A percentile compares a stretch with the other conserved stretches of the same genome.
Conservation (phyloP, 495 filamentous ascomycete genomes). For the Ascobolus immersus region DNA sequence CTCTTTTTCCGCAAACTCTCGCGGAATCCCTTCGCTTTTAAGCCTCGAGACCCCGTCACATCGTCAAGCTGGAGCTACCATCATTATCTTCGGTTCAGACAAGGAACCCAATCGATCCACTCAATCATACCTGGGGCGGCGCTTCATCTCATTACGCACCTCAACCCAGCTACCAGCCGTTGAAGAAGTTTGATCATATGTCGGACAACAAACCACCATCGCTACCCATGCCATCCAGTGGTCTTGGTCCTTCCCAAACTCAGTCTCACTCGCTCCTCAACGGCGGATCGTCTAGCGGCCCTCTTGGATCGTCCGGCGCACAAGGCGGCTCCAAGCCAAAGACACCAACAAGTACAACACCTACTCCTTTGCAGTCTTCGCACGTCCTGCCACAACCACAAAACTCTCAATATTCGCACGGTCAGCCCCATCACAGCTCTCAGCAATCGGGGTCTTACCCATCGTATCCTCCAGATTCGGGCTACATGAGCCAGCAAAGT, state of each 20-base stretch:
- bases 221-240: slow-evolving; percentile 46
- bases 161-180: slow-evolving; percentile 30
- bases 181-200: slow-evolving; percentile 15
- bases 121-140: slow-evolving; percentile 11
- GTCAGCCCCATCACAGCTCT: slow-evolving; percentile 19
- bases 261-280: slow-evolving; percentile 32
- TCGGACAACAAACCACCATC: slow-evolving; percentile 56
- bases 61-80: slow-evolving; percentile 97
- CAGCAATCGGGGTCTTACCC: slow-evolving; percentile 26
- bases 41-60: slow-evolving; percentile 21
- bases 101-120: slow-evolving; percentile 60
- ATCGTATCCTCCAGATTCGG: slow-evolving; percentile 20
- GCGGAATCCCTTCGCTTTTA: slow-evolving; percentile 18
- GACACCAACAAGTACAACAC: slow-evolving; percentile 8
- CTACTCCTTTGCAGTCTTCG: not conserved
- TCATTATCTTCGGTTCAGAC: slow-evolving; percentile 73
- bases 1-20: too few species aligned
- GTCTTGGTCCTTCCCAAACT: slow-evolving; percentile 38
- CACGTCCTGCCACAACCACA: slow-evolving; percentile 13
- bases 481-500: slow-evolving; percentile 24
- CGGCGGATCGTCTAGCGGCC: slow-evolving; percentile 26
- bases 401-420: too few species aligned
- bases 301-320: slow-evolving; percentile 30
- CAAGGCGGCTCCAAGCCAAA: slow-evolving; percentile 27
- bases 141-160: slow-evolving; percentile 37